Evolutionary conservation across 805 yeast species (phyloP).

Genomic region (Metschnikowia sp.): DNA sequence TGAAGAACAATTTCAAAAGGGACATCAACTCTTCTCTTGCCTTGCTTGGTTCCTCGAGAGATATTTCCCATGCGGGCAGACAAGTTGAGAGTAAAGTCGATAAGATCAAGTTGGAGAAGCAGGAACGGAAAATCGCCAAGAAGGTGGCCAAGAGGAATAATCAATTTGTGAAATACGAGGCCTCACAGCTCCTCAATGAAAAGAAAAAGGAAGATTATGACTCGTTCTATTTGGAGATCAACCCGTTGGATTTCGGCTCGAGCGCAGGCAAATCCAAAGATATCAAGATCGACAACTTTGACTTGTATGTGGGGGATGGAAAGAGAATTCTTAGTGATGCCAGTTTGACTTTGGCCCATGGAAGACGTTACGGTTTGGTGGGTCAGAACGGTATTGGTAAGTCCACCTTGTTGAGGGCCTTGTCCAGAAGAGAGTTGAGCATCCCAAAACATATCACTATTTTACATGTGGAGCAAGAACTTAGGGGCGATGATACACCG

Average conservation of each 20-base stretch:
- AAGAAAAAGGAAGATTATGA: slow-evolving; percentile 76
- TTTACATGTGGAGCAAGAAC: slow-evolving; percentile 96
- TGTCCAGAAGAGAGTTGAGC: slow-evolving; percentile 88
- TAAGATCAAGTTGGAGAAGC: slow-evolving; percentile 93
- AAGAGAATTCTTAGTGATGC: slow-evolving; percentile 89
- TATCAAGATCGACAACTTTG: slow-evolving; percentile 88
- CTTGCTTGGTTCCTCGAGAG: slow-evolving; percentile 71
- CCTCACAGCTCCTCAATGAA: slow-evolving; percentile 80
- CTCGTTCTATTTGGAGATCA: slow-evolving; percentile 89
- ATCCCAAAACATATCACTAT: slow-evolving; percentile 95
- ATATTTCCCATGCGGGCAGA: slow-evolving; percentile 88
- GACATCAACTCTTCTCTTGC: slow-evolving; percentile 75
- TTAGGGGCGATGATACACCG: slow-evolving; percentile 84
- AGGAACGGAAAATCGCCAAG: slow-evolving; percentile 95
- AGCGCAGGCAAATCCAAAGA: slow-evolving; percentile 96
- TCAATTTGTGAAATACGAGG: slow-evolving; percentile 83
- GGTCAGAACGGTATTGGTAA: slow-evolving; percentile 99
- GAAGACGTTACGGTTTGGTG: slow-evolving; percentile 94
- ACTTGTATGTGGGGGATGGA: slow-evolving; percentile 93
- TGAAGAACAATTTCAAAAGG: slow-evolving; percentile 58
- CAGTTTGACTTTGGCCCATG: slow-evolving; percentile 79
- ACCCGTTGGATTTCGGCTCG: slow-evolving; percentile 84
- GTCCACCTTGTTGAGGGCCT: slow-evolving; percentile 85
- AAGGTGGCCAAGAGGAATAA: slow-evolving; percentile 90
- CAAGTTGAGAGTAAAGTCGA: slow-evolving; percentile 93